phyloP scores from a whole-genome alignment of 2,329 filamentous ascomycete genomes.

The Leptographium flavum region DNA sequence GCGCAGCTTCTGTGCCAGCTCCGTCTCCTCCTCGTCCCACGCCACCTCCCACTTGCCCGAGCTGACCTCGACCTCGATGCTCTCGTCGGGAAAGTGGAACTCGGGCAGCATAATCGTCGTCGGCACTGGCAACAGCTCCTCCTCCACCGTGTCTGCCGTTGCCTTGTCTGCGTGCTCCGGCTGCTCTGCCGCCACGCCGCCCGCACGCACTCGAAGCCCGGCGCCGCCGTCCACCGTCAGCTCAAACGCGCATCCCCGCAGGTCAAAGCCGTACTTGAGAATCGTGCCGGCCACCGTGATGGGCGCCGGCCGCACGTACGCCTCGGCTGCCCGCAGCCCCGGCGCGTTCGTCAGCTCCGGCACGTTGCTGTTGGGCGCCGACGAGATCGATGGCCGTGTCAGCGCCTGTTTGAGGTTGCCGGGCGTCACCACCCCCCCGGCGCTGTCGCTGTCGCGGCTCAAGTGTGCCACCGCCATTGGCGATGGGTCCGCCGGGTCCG shows the following conservation, averaged over 20 bases:
- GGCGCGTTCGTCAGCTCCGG: constrained; percentile 43
- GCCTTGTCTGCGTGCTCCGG: not conserved
- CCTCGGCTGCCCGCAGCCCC: constrained; percentile 82
- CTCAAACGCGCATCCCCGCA: constrained; percentile 63
- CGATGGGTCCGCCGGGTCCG: not conserved
- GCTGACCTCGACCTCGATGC: constrained; percentile 58
- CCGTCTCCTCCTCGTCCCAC: constrained; percentile 54
- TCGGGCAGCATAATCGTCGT: constrained; percentile 80
- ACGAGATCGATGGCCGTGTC: constrained; percentile 51
- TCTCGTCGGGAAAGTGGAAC: constrained; percentile 74
- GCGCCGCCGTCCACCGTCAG: constrained; percentile 43
- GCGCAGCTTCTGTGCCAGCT: constrained; percentile 58
- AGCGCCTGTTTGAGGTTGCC: constrained; percentile 62
- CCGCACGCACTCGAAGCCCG: constrained; percentile 1
- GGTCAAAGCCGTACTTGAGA: constrained; percentile 62
- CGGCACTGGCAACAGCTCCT: constrained; percentile 24
- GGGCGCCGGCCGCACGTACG: constrained; percentile 77
- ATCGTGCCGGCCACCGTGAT: constrained; percentile 61
- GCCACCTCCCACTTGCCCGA: constrained; percentile 85
- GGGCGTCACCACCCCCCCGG: constrained; percentile 51
- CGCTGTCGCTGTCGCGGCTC: constrained; percentile 17
- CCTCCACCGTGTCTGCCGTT: not conserved
- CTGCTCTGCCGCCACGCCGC: not conserved
- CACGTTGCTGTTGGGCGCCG: constrained; percentile 27
- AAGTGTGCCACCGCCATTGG: constrained; percentile 12